Evolutionary conservation across 140 eudicot species (phyloP), one percentile per base, ranked within the genome.

Genomic region (Flaveria floridana): DNA sequence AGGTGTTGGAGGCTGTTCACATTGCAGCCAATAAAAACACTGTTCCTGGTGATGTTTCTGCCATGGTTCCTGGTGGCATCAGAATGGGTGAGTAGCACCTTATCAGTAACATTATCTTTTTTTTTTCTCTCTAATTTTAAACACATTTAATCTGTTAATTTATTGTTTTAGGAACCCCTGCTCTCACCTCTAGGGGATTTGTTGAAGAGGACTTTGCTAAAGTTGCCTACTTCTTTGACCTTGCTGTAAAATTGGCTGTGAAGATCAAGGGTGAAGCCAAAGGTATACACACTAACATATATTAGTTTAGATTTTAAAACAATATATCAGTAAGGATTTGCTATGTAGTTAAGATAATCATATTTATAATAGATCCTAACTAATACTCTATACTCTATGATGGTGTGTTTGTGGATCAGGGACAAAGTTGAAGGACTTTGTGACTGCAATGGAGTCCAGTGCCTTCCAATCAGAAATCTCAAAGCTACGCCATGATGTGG

Each of bases 31-130:
- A 95, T 75, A 95, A 91, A 65, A 95, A 95, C 72, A 95, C 97
- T 4, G 97, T 95, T 70, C 97, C 99, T 18, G 99, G 99, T 75
- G 97, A 95, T 84, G 99, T 91, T 64, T 95, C 99, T 70, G 99
- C 99, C 73, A 95, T 95, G 99, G 97, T 95, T 78, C 99, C 99
- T 67, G 99, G 99, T 84, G 99, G 99, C 84, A 95, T 95, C 81
- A 85, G 97, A 76, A 91, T 95, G 99, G 97, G 97, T 95, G 78
- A 12, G 46, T 3, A 12, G 6, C 72, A 23, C 53, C 14, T 53
- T 47, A 23, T 47, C 14, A 21, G 69, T 21, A 67, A n/a, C 8
- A 18, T 15, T 8, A n/a, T 65, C 20, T 1, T 30, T 15, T 64
- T 64, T 64, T 30, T 28, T 65, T 2, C 28, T 2, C 6, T 30